Evolutionary conservation across 768 basidiomycete species (phyloP).

Genomic region (Rhizopogon sp.): DNA sequence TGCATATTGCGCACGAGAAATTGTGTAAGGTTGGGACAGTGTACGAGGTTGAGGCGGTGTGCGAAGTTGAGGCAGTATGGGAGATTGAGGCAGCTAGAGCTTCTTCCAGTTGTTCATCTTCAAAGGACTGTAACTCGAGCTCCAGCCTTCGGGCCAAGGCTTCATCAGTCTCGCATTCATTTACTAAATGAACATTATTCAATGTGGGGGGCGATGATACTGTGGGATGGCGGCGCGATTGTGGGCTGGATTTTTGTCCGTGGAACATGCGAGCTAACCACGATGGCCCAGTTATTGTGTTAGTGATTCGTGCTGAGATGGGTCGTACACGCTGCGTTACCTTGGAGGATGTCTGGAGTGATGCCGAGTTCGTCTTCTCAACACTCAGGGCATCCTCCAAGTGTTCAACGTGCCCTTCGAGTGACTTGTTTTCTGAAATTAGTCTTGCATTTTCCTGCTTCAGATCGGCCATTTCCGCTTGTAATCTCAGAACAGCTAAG

Average conservation of each 20-base stretch:
- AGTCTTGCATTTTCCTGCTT: slow-evolving; percentile 25
- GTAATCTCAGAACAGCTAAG: slow-evolving; percentile 38
- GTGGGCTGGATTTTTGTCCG: slow-evolving; percentile 5
- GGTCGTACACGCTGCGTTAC: no score
- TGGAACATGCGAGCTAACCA: slow-evolving; percentile 1
- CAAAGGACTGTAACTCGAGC: slow-evolving; percentile 30
- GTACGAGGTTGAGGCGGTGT: no score
- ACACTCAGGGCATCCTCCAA: slow-evolving; percentile 11
- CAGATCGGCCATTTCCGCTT: slow-evolving; percentile 35
- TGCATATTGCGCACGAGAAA: no score
- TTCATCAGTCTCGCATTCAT: neutral
- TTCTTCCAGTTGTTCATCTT: slow-evolving; percentile 30
- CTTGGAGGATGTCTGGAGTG: neutral
- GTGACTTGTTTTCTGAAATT: slow-evolving; percentile 16
- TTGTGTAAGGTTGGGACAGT: no score
- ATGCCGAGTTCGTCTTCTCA: slow-evolving; percentile 2
- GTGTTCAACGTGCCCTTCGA: slow-evolving; percentile 21
- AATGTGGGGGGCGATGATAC: neutral
- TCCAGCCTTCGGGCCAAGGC: slow-evolving; percentile 6
- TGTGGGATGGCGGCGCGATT: slow-evolving; percentile 7
- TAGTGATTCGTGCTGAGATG: slow-evolving; percentile 9
- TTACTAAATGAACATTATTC: neutral
- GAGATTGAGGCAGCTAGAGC: slow-evolving; percentile 18
- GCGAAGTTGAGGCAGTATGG: no score
- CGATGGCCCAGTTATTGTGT: slow-evolving; percentile 16